These are phyloP conservation scores for Lavandula angustifolia DNA, from an alignment of 257 asterid genomes.

Conservation along the genomic window DNA sequence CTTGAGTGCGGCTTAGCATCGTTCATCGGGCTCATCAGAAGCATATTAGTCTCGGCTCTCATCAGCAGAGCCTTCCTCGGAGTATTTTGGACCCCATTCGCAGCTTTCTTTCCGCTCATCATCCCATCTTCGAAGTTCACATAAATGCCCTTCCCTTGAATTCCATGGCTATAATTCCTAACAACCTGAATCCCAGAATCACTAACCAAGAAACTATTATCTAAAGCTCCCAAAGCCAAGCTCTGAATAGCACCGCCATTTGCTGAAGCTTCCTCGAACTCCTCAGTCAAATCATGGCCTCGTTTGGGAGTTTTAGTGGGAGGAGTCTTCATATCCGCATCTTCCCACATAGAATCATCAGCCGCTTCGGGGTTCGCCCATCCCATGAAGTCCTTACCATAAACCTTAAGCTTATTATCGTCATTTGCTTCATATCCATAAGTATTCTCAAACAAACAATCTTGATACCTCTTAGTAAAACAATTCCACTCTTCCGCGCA, in stretches of 20 bases:
- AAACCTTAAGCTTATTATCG: slow-evolving; percentile 76
- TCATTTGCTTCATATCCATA: slow-evolving; percentile 81
- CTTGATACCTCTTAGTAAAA: slow-evolving; percentile 61
- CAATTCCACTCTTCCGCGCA: slow-evolving; percentile 53
- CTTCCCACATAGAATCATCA: slow-evolving; percentile 95
- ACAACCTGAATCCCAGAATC: slow-evolving; percentile 89
- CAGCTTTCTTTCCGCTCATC: slow-evolving; percentile 41
- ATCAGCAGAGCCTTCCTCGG: slow-evolving; percentile 88
- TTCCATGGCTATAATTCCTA: slow-evolving; percentile 77
- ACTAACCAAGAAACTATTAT: slow-evolving; percentile 86
- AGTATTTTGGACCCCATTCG: slow-evolving; percentile 44
- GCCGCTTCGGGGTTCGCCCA: slow-evolving; percentile 94
- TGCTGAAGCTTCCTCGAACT: slow-evolving; percentile 78
- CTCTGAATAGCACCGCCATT: slow-evolving; percentile 77
- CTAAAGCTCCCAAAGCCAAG: slow-evolving; percentile 89
- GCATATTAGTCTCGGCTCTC: slow-evolving; percentile 96
- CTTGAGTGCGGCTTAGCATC: slow-evolving; percentile 62
- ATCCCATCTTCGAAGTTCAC: slow-evolving; percentile 67
- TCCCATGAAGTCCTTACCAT: slow-evolving; percentile 88
- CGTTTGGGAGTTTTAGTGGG: slow-evolving; percentile 56
- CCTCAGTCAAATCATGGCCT: slow-evolving; percentile 68
- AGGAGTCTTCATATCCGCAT: slow-evolving; percentile 63
- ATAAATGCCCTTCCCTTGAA: slow-evolving; percentile 87
- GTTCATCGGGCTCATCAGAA: slow-evolving; percentile 84
- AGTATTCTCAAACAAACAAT: slow-evolving; percentile 79